Percentiles rank a stretch among this genome's conserved stretches.
These are phyloP conservation scores for Simmondsia chinensis DNA, from an alignment of 148 eudicot species.

Conservation along the genomic window DNA sequence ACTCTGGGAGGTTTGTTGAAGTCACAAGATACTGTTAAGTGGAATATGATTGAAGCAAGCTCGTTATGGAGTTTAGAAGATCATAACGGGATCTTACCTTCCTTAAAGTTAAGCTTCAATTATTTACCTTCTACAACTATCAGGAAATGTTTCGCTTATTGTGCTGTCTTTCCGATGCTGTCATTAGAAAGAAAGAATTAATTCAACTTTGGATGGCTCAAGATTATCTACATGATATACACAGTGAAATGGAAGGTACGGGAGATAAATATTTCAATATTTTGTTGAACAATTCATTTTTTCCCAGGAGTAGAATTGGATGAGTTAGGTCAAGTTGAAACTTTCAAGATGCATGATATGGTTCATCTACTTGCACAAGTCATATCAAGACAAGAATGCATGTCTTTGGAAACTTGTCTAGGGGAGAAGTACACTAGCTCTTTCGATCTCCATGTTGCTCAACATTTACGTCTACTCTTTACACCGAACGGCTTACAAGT, in stretches of 20 bases:
- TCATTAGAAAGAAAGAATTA: not conserved
- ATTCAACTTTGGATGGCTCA: slow-evolving; percentile 4
- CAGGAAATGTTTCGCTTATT: too few relatives aligned
- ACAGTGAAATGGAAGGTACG: not conserved
- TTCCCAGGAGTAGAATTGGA: not conserved
- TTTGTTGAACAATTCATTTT: not conserved
- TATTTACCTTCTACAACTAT: slow-evolving; percentile 4
- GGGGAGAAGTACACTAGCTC: too few relatives aligned
- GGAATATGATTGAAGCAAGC: slow-evolving; percentile 10
- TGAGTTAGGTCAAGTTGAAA: not conserved
- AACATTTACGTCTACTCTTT: too few relatives aligned
- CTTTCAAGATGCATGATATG: not conserved
- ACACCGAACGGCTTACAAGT: not conserved
- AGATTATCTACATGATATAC: not conserved
- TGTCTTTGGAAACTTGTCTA: too few relatives aligned
- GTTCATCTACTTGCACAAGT: not conserved
- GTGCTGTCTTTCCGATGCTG: not conserved
- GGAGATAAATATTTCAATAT: not conserved
- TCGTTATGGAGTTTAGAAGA: slow-evolving; percentile 9
- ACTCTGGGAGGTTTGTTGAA: slow-evolving; percentile 3
- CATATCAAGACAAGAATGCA: not conserved
- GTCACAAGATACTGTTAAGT: not conserved
- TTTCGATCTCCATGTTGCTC: too few relatives aligned
- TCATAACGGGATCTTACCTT: slow-evolving; percentile 12
- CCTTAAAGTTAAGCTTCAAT: slow-evolving; percentile 8